These are phyloP conservation scores for Vanrija pseudolonga DNA, from an alignment of 1,284 basidiomycete species.

Conservation along the genomic window DNA sequence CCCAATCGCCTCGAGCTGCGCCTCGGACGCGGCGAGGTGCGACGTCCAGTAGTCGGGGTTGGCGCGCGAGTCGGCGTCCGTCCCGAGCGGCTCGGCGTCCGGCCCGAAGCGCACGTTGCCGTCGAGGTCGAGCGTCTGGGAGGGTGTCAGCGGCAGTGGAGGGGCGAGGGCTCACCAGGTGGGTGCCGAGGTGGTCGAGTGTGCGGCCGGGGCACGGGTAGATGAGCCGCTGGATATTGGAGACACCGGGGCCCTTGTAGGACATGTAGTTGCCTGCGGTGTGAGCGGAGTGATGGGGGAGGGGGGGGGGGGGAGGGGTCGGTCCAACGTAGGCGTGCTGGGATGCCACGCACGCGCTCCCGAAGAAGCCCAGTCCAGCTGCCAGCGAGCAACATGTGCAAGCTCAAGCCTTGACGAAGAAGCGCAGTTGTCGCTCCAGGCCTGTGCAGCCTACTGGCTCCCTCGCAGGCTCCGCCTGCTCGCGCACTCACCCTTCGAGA, in stretches of 20 bases:
- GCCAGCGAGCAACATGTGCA: not conserved
- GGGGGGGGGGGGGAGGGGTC: too few species aligned
- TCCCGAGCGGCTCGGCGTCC: constrained; percentile 81
- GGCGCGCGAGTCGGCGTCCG: constrained; percentile 53
- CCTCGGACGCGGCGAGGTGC: constrained; percentile 66
- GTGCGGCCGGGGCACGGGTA: constrained; percentile 77
- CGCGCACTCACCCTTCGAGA: constrained; percentile 56
- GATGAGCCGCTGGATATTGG: constrained; percentile 68
- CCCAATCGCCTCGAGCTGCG: constrained; percentile 62
- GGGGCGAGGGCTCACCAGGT: constrained; percentile 53
- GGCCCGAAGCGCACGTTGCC: constrained; percentile 90
- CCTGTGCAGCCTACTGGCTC: too few species aligned
- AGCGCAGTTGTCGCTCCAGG: constrained; percentile 5
- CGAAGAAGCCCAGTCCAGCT: too few species aligned
- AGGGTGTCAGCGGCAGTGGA: constrained; percentile 15
- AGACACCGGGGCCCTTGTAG: constrained; percentile 70
- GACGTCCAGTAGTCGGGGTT: constrained; percentile 71
- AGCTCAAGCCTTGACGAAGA: not conserved
- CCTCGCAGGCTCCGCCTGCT: not conserved
- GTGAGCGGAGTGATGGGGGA: constrained; percentile 1
- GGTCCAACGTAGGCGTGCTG: too few species aligned
- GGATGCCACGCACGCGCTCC: too few species aligned
- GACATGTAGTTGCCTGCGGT: constrained; percentile 70
- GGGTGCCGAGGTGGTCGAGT: constrained; percentile 73
- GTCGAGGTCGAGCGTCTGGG: constrained; percentile 72